Conservation (phyloP, 768 basidiomycete genomes). For the Hortiboletus flavorubellus region DNA sequence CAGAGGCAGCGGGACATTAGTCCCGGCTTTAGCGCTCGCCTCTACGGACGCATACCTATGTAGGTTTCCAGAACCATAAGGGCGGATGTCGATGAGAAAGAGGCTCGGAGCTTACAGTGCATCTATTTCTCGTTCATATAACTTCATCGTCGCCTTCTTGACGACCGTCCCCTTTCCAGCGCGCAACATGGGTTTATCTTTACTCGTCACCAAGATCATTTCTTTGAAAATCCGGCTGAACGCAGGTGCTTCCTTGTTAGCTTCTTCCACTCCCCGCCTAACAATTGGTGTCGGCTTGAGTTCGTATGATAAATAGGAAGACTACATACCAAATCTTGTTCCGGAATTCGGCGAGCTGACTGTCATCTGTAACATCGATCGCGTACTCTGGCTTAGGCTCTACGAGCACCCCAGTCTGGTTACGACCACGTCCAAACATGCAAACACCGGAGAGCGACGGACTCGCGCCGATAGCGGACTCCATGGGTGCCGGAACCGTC, state of each 20-base stretch:
- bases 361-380: conserved; percentile 30
- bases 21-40: conserved; percentile 13
- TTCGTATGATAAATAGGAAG: too few species aligned
- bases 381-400: conserved; percentile 32
- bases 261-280: too few species aligned
- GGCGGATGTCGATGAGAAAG: background rate
- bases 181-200: too few species aligned
- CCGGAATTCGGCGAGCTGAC: background rate
- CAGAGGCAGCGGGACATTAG: too few species aligned
- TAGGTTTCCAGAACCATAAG: background rate
- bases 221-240: too few species aligned
- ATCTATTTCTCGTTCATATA: too few species aligned
- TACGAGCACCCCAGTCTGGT: conserved; percentile 28
- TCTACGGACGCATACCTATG: conserved; percentile 30
- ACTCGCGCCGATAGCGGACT: background rate
- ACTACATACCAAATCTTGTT: conserved; percentile 16
- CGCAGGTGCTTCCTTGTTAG: too few species aligned
- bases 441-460: background rate
- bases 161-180: too few species aligned
- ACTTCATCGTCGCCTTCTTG: too few species aligned
- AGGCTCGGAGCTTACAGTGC: too few species aligned
- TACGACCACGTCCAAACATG: background rate
- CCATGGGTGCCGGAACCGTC: conserved; percentile 25
- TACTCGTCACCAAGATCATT: too few species aligned
- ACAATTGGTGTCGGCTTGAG: too few species aligned